Conservation (phyloP, 805 yeast species). For the Yarrowia sp. region DNA sequence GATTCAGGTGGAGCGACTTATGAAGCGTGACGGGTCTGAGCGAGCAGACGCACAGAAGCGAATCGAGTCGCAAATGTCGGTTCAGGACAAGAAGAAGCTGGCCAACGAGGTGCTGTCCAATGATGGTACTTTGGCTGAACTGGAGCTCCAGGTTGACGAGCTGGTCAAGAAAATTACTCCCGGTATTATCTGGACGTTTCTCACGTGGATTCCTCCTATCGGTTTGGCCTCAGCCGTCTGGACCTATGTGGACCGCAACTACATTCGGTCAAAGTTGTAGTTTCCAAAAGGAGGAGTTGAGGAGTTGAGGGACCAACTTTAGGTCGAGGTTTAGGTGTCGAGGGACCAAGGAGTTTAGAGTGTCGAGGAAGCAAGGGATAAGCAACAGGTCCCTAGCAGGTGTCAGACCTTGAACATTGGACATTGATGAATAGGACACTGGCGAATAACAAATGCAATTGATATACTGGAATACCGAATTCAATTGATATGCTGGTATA, state of each 20-base stretch:
- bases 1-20: conserved; percentile 60
- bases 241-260: conserved; percentile 1
- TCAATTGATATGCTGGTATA: too few relatives aligned
- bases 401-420: too few relatives aligned
- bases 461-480: too few relatives aligned
- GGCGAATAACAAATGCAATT: too few relatives aligned
- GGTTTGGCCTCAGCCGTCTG: conserved; percentile 34
- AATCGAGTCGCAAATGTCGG: conserved; percentile 72
- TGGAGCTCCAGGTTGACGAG: conserved; percentile 45
- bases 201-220: conserved; percentile 40
- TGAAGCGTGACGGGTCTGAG: conserved; percentile 61
- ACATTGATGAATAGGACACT: too few relatives aligned
- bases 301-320: too few relatives aligned
- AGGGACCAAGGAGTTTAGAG: background rate
- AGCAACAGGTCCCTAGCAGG: too few relatives aligned
- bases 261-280: conserved; percentile 2
- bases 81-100: conserved; percentile 50
- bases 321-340: too few relatives aligned
- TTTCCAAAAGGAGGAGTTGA: background rate
- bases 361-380: too few relatives aligned
- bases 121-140: conserved; percentile 44
- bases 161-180: conserved; percentile 45
- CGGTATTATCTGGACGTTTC: conserved; percentile 29
- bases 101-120: conserved; percentile 73
- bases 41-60: conserved; percentile 66